Base-by-base conservation (phyloP, 1,284 basidiomycete genomes). In the Pseudozyma tsukubaensis region DNA sequence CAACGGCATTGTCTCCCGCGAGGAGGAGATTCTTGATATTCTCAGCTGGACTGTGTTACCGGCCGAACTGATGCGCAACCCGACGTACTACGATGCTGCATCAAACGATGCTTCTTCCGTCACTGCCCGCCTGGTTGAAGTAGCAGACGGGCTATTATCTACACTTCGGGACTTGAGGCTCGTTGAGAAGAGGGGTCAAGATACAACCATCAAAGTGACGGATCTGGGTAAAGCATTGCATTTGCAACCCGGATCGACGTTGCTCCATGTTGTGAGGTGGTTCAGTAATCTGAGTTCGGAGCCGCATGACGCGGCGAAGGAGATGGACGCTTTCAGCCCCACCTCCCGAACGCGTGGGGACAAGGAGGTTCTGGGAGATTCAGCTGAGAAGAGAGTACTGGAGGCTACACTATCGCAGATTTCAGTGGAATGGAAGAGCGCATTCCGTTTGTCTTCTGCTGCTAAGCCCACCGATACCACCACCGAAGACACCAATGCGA, bases 11-110 rank as follows among this genome's bases (percentile, higher is more conserved):
- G 51, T 74, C 4, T 57, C 42, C 21, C 48, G 47, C 8, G 39
- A 70, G 86, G 77, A 85, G 86, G 66, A 82, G 76, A 65, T 84
- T 79, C 89, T 93, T 77, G 90, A 93, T 76, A 85, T 90, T 44
- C 88, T 94, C 66, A 92, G 95, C 74, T 94, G 91, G 85, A 94
- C 94, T 9, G 94, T 92, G 85, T 87, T 97, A 35, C 88, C 89
- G 8, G 87, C 88, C 51, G 88, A 95, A 67, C 84, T 94, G 54
- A 87, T 86, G 59, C 89, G 87, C 70, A 99, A 99, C 85, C 94
- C 96, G 12, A 89, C 89, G 1, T 98, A 92, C 86, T 99, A 99
- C 83, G 91, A 90, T 62, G 87, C 89, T 7, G 44, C 50, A 5
- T 52, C 59, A 1, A 55, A 36, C 36, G 55, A 56, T 11, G 36